Conservation (phyloP, 768 basidiomycete genomes). For the Lentinula boryana region DNA sequence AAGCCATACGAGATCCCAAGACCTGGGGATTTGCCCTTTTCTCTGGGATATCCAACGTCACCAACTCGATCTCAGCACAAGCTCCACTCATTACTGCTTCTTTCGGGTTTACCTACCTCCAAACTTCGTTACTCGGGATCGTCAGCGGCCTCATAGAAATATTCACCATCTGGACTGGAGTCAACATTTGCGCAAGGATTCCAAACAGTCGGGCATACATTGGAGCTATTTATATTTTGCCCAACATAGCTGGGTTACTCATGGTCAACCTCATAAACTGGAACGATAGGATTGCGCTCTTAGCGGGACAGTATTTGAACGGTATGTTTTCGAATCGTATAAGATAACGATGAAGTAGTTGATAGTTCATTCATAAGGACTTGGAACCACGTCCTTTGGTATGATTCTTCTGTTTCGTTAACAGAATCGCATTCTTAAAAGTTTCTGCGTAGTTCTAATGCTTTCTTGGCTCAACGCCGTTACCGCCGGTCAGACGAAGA, state of each 20-base stretch:
- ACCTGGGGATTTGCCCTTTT: conserved; percentile 76
- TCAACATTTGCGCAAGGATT: conserved; percentile 27
- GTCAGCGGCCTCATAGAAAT: conserved; percentile 62
- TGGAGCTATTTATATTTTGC: conserved; percentile 51
- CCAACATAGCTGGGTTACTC: conserved; percentile 57
- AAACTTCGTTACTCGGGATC: conserved; percentile 66
- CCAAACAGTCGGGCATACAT: conserved; percentile 54
- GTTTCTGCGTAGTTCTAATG: conserved; percentile 28
- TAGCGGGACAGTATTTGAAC: conserved; percentile 39
- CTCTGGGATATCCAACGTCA: conserved; percentile 52
- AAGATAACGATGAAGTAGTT: too few relatives aligned
- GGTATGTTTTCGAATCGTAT: conserved; percentile 23
- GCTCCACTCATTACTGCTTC: conserved; percentile 46
- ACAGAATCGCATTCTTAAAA: not conserved
- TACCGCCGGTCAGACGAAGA: conserved; percentile 70
- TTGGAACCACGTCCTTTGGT: conserved; percentile 52
- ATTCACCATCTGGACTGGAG: conserved; percentile 62
- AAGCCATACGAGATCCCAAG: conserved; percentile 63
- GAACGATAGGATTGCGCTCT: conserved; percentile 60
- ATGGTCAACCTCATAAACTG: conserved; percentile 62
- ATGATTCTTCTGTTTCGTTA: not conserved
- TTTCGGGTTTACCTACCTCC: conserved; percentile 57
- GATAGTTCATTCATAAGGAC: conserved; percentile 18
- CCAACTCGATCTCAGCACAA: conserved; percentile 42
- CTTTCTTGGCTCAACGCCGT: conserved; percentile 61